Evolutionary conservation across 1,284 basidiomycete genomes (phyloP).

Genomic region (Naganishia sp.): DNA sequence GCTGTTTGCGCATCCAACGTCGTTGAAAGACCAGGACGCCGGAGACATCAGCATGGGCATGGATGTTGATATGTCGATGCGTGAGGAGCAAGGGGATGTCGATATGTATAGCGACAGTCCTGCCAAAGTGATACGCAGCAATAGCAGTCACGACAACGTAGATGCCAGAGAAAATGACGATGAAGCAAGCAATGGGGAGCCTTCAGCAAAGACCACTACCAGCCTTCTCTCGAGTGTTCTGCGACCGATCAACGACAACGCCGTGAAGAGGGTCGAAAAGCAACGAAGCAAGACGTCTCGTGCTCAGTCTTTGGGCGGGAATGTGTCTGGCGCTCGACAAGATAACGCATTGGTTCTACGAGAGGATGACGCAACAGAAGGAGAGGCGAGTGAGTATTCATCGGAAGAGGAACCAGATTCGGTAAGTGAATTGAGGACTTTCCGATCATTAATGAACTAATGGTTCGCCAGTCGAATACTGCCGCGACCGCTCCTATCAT

Average conservation of each 20-base stretch:
- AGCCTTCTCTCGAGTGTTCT: constrained; percentile 2
- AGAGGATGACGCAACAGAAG: constrained; percentile 16
- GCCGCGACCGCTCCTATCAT: constrained; percentile 1
- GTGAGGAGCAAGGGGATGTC: constrained; percentile 20
- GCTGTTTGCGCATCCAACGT: constrained; percentile 14
- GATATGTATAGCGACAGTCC: constrained; percentile 32
- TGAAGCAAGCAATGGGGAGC: background rate
- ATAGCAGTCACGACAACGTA: background rate
- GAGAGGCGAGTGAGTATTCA: too few species aligned
- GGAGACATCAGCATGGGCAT: constrained; percentile 24
- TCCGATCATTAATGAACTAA: background rate
- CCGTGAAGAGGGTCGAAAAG: constrained; percentile 31
- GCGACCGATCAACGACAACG: constrained; percentile 29
- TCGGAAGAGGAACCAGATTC: constrained; percentile 21
- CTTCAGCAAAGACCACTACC: background rate
- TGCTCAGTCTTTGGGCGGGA: background rate
- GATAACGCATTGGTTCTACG: constrained; percentile 28
- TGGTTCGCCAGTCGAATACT: background rate
- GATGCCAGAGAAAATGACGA: background rate
- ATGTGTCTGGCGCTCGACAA: too few species aligned
- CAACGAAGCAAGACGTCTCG: constrained; percentile 12
- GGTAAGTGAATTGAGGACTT: constrained; percentile 28
- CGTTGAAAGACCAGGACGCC: constrained; percentile 4
- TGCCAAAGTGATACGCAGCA: background rate
- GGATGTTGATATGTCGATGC: constrained; percentile 24